Evolutionary conservation across 2,329 filamentous ascomycete genomes (phyloP), one percentile per base, ranked within the genome.

Genomic region (Penicillium decumbens): DNA sequence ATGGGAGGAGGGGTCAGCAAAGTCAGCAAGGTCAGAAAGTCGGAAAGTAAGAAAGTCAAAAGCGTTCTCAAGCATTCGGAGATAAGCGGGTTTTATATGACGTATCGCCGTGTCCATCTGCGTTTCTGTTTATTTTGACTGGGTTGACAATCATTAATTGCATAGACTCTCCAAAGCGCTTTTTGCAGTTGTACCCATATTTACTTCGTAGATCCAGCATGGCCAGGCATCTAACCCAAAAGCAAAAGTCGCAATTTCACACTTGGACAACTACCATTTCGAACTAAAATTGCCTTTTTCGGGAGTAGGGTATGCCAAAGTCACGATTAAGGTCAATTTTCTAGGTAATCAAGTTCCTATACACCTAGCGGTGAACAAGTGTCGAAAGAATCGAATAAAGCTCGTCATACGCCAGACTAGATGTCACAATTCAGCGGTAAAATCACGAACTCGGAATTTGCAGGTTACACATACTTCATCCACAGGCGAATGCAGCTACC

Each of bases 401-500:
- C 41, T 56, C 49, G 3, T 50, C 49, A 20, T 59, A 56, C 1
- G 56, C 57, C 27, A 61, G 25, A 37, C 57, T 61, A 5, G 12
- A 18, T 9, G 3, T 15, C 29, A 33, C 15, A 38, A 9, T 18
- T 29, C 25, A 18, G 25, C 4, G 10, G 23, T 13, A 1, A 15
- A n/a, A 1, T 20, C 10, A 10, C 3, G 4, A 4, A 24, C 15
- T 20, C 0, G 10, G 5, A 35, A 18, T 12, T n/a, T 13, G 0
- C 5, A 24, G 3, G 1, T 24, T 2, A 13, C 15, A n/a, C 59
- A 29, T 48, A 66, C 63, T 65, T 61, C 40, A 62, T 48, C 7
- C 62, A 60, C 2, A 62, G 9, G 41, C 63, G 65, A 1, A 51
- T 56, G 24, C 61, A 49, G 24, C 51, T 63, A 3, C 64, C 64